Evolutionary conservation across 1,284 basidiomycete species (phyloP).

Genomic region (Coniferiporia sulphurascens): DNA sequence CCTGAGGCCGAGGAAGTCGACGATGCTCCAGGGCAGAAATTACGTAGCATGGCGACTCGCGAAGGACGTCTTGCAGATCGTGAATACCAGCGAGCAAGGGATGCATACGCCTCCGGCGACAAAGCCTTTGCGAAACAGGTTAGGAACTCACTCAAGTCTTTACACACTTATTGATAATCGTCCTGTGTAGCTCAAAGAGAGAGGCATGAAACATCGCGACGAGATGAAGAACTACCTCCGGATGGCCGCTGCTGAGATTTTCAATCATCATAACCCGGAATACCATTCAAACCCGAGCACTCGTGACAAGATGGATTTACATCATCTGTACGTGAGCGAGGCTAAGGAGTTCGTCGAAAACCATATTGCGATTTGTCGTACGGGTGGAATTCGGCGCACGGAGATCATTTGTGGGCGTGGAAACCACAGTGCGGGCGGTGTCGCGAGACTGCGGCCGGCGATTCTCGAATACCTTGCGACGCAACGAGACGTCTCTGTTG

Average conservation of each 20-base stretch:
- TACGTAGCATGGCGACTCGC: conserved; percentile 2
- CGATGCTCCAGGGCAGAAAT: conserved; percentile 2
- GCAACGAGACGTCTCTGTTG: conserved; percentile 9
- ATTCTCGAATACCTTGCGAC: conserved; percentile 1
- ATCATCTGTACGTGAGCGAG: conserved; percentile 11
- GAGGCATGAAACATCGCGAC: neutral
- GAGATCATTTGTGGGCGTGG: conserved; percentile 14
- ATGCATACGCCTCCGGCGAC: conserved; percentile 5
- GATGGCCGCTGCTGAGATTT: conserved; percentile 12
- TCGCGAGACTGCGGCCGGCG: conserved; percentile 14
- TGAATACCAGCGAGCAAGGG: conserved; percentile 9
- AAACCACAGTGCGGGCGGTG: conserved; percentile 14
- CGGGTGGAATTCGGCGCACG: neutral
- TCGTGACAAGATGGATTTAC: conserved; percentile 13
- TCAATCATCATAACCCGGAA: conserved; percentile 11
- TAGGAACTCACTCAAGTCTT: neutral
- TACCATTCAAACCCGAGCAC: conserved; percentile 5
- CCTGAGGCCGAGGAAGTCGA: neutral
- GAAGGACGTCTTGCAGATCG: conserved; percentile 6
- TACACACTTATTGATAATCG: neutral
- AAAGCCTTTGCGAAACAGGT: conserved; percentile 10
- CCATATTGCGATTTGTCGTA: conserved; percentile 7
- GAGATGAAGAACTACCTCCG: conserved; percentile 6
- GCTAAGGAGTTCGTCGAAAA: conserved; percentile 7
- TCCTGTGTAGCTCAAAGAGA: conserved; percentile 3